Conservation (phyloP, 2,329 filamentous ascomycete genomes). For the Paecilomyces variotii region DNA sequence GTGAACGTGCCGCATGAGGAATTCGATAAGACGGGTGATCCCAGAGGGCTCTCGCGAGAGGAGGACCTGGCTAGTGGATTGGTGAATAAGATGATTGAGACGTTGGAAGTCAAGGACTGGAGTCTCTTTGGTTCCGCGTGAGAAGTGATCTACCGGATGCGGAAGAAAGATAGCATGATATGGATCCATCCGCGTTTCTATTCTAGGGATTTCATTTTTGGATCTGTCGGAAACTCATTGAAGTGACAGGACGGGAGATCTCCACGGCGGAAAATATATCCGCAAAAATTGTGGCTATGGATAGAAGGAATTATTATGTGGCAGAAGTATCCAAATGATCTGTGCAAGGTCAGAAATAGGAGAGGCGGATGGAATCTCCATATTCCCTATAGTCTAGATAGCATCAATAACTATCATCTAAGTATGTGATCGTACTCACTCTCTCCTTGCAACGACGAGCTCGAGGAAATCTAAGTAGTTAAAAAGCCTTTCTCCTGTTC, state of each 20-base stretch:
- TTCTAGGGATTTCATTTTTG: neutral
- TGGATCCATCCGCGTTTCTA: neutral
- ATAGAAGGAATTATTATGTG: neutral
- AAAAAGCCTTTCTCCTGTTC: no score
- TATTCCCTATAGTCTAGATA: neutral
- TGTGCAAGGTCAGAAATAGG: neutral
- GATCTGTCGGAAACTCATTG: neutral
- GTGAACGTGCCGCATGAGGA: conserved; percentile 83
- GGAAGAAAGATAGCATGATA: neutral
- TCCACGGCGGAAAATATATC: neutral
- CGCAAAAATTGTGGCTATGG: neutral
- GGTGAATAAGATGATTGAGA: conserved; percentile 52
- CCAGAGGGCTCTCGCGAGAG: conserved; percentile 62
- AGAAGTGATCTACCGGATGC: neutral
- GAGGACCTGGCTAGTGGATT: conserved; percentile 41
- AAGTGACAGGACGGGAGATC: neutral
- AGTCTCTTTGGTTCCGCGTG: conserved; percentile 52
- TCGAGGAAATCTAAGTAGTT: no score
- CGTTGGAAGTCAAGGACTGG: conserved; percentile 75
- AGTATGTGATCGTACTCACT: neutral
- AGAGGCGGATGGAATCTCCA: neutral
- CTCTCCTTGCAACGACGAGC: neutral
- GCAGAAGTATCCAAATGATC: no score
- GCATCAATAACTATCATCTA: neutral
- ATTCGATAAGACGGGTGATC: conserved; percentile 58